Conservation (phyloP, 139 green algal genomes). For the Chlorokybus atmophyticus region DNA sequence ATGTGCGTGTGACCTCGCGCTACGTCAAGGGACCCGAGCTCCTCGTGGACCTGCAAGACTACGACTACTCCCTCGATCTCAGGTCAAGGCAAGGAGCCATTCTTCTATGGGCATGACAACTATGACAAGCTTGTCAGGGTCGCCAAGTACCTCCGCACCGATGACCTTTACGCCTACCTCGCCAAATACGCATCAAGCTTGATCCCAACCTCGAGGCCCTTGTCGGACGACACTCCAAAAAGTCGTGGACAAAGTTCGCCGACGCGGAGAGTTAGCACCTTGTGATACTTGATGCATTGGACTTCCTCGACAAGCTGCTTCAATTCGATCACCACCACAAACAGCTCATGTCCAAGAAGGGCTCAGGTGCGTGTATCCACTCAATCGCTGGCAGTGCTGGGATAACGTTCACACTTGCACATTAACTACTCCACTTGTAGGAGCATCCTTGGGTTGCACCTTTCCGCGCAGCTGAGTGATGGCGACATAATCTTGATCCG, state of each 20-base stretch:
- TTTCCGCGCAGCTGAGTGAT: too few species aligned
- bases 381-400: too few species aligned
- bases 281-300: constrained; percentile 73
- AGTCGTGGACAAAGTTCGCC: constrained; percentile 90
- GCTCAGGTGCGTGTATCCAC: constrained; percentile 39
- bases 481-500: too few species aligned
- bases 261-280: constrained; percentile 87
- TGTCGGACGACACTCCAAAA: constrained; percentile 64
- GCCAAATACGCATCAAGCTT: constrained; percentile 93
- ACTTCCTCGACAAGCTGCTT: constrained; percentile 88
- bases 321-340: constrained; percentile 90
- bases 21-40: constrained; percentile 99
- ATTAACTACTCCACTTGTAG: too few species aligned
- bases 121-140: constrained; percentile 99
- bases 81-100: constrained; percentile 93
- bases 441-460: too few species aligned
- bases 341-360: constrained; percentile 74
- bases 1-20: constrained; percentile 85
- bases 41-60: constrained; percentile 93
- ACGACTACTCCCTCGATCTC: constrained; percentile 96
- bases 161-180: constrained; percentile 75
- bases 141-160: constrained; percentile 88
- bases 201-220: constrained; percentile 81
- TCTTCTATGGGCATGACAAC: constrained; percentile 99
- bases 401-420: too few species aligned